Evolutionary conservation across 1,284 basidiomycete species (phyloP).

Genomic region (Cryptococcus sp.): DNA sequence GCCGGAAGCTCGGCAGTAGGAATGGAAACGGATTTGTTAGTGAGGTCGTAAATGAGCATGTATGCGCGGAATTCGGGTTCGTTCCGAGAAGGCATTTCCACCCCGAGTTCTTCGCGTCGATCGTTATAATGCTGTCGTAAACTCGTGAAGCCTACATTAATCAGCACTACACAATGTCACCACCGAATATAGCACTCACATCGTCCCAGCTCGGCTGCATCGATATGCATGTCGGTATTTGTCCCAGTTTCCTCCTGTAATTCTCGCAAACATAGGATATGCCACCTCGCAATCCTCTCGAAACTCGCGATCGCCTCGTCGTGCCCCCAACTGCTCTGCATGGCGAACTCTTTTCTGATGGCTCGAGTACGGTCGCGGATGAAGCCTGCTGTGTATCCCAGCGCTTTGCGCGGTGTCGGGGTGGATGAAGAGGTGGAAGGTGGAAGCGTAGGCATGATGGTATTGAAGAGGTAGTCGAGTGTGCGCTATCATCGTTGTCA

Average conservation of each 20-base stretch:
- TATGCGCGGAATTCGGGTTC: conserved; percentile 97
- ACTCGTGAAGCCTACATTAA: conserved; percentile 73
- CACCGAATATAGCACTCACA: conserved; percentile 24
- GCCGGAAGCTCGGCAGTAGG: conserved; percentile 70
- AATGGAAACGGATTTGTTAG: conserved; percentile 76
- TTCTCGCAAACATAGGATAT: conserved; percentile 82
- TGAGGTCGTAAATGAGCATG: conserved; percentile 86
- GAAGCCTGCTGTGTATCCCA: conserved; percentile 61
- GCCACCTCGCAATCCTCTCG: conserved; percentile 90
- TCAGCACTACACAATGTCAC: conserved; percentile 6
- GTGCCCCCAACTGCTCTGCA: conserved; percentile 78
- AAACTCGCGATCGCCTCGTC: conserved; percentile 81
- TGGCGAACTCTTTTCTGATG: conserved; percentile 90
- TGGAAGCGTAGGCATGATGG: conserved; percentile 66
- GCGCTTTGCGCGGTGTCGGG: conserved; percentile 58
- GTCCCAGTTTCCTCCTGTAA: conserved; percentile 56
- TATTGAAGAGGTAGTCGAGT: conserved; percentile 87
- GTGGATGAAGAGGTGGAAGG: conserved; percentile 17
- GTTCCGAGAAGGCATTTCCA: conserved; percentile 63
- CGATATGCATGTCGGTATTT: conserved; percentile 50
- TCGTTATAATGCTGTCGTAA: conserved; percentile 94
- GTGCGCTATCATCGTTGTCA: conserved; percentile 61
- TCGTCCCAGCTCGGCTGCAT: conserved; percentile 45
- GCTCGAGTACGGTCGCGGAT: conserved; percentile 89
- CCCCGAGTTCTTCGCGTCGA: conserved; percentile 62